Percentiles rank a stretch among this genome's conserved stretches.
Conservation (phyloP, 495 filamentous ascomycete genomes). For the Chlorociboria aeruginascens region DNA sequence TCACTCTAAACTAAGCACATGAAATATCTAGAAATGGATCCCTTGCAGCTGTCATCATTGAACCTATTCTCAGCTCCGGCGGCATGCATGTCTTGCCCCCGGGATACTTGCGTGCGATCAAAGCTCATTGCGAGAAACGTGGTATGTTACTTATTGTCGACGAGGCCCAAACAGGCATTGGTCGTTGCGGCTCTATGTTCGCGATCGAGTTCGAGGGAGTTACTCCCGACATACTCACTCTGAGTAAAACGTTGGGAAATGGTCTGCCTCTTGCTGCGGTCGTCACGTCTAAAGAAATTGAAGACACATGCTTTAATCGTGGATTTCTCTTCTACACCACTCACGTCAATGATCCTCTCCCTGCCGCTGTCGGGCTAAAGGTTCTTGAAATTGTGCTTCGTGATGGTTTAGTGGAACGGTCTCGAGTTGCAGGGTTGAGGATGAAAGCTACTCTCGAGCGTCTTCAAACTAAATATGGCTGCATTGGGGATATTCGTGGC, state of each 20-base stretch:
- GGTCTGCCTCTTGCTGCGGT: constrained; percentile 48
- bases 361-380: constrained; percentile 46
- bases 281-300: constrained; percentile 38
- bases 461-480: constrained; percentile 30
- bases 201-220: constrained; percentile 53
- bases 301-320: constrained; percentile 37
- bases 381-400: constrained; percentile 46
- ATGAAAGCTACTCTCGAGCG: constrained; percentile 31
- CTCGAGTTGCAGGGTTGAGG: constrained; percentile 31
- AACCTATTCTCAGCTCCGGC: constrained; percentile 49
- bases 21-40: constrained; percentile 23
- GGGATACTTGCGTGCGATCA: constrained; percentile 53
- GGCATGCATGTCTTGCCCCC: constrained; percentile 42
- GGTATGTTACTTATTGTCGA: constrained; percentile 59
- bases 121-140: constrained; percentile 47
- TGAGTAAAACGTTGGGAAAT: constrained; percentile 56
- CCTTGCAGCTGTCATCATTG: constrained; percentile 64
- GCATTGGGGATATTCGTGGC: constrained; percentile 53
- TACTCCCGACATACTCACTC: constrained; percentile 50
- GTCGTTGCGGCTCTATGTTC: constrained; percentile 51
- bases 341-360: constrained; percentile 46
- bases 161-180: constrained; percentile 71
- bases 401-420: constrained; percentile 41
- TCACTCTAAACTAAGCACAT: too few relatives aligned
- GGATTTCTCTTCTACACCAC: constrained; percentile 47